Conservation (phyloP, 768 basidiomycete genomes). For the Crepidotus variabilis region DNA sequence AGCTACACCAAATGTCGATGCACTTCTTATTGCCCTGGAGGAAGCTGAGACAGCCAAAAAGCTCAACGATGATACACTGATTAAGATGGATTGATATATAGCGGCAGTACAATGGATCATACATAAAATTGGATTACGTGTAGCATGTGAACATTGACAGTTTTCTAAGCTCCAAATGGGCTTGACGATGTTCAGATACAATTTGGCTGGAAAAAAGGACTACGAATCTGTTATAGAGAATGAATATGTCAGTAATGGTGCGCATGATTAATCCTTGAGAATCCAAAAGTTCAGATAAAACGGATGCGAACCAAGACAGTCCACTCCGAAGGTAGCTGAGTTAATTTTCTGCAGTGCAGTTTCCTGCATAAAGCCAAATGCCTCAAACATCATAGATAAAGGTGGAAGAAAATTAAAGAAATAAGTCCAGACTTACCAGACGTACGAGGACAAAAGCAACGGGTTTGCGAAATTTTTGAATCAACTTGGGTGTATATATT, state of each 20-base stretch:
- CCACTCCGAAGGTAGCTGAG: constrained; percentile 86
- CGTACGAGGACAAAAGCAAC: neutral
- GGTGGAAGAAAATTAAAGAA: constrained; percentile 10
- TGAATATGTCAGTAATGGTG: neutral
- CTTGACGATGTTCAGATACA: too few species aligned
- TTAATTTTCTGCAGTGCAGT: constrained; percentile 79
- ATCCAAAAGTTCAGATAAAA: constrained; percentile 31
- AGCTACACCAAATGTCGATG: constrained; percentile 80
- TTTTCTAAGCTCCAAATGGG: too few species aligned
- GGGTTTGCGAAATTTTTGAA: neutral
- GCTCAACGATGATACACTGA: constrained; percentile 43
- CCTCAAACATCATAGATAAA: constrained; percentile 76
- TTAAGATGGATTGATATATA: constrained; percentile 45
- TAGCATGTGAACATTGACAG: too few species aligned
- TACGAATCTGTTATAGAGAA: too few species aligned
- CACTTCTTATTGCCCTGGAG: constrained; percentile 66
- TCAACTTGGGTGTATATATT: too few species aligned
- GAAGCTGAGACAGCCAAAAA: constrained; percentile 33
- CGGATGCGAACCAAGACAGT: constrained; percentile 37
- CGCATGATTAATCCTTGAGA: neutral
- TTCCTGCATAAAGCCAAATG: constrained; percentile 86
- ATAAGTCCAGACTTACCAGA: constrained; percentile 1
- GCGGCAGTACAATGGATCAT: neutral
- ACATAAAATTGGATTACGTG: neutral
- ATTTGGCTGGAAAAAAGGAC: too few species aligned